These are phyloP conservation scores for Paragyromitra xinjiangensis DNA, from an alignment of 495 filamentous ascomycete species.

Conservation along the genomic window DNA sequence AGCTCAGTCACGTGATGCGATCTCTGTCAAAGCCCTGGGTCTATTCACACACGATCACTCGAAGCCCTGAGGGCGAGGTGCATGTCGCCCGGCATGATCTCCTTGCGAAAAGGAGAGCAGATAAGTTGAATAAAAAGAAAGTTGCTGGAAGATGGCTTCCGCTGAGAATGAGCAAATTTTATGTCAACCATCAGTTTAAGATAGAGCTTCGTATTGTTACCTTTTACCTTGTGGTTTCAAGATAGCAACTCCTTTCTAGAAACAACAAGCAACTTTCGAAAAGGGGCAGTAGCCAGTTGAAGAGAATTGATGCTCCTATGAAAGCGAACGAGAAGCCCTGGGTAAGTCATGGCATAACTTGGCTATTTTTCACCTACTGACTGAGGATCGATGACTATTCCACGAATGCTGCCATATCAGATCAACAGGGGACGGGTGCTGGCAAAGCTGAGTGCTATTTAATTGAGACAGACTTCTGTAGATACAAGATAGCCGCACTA, in stretches of 20 bases:
- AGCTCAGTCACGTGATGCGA: not conserved
- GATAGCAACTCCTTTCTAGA: too few relatives aligned
- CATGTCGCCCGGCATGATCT: not conserved
- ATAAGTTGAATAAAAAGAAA: not conserved
- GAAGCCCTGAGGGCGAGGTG: not conserved
- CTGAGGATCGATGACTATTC: not conserved
- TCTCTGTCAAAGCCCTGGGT: not conserved
- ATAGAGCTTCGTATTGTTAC: too few relatives aligned
- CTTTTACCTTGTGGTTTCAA: too few relatives aligned
- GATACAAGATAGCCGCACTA: not conserved
- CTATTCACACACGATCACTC: constrained; percentile 3
- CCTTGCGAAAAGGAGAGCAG: not conserved
- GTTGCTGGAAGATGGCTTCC: not conserved
- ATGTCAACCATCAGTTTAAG: not conserved
- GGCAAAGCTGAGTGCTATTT: not conserved
- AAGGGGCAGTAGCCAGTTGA: too few relatives aligned
- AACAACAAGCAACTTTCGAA: too few relatives aligned
- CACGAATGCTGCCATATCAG: not conserved
- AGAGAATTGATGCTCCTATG: too few relatives aligned
- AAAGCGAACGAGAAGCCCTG: too few relatives aligned
- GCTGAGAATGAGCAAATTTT: not conserved
- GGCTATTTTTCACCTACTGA: too few relatives aligned
- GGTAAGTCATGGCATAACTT: too few relatives aligned
- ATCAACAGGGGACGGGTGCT: too few relatives aligned
- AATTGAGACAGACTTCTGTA: not conserved